Evolutionary conservation across 1,284 basidiomycete genomes (phyloP), one percentile per base, ranked within the genome.

Genomic region (Pterulicium gracile): DNA sequence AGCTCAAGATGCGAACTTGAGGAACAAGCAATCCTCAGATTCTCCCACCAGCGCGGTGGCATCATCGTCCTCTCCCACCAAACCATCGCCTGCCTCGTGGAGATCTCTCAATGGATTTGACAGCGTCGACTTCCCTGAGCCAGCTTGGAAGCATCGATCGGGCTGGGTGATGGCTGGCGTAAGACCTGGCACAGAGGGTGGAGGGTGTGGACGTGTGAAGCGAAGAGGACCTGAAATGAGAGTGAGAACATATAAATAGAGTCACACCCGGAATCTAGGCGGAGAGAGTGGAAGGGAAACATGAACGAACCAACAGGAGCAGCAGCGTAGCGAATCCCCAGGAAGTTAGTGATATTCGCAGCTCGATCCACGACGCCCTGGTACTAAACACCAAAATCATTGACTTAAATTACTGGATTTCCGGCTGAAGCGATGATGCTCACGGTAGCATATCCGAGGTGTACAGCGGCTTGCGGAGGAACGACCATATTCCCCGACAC

Each of bases 21-120:
- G 44, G 45, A 61, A 61, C 3, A 64, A 47, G 41, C 63, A 63
- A 24, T 64, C 62, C 43, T 64, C 60, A 10, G 55, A 53, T 13
- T 21, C 32, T 21, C 27, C 42, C 20, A 32, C 42, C 20, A 32
- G 7, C 40, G 24, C 23, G 3, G 14, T 32, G 4, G 42, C 24
- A 19, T 48, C 36, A 39, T 15, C 5, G 7, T 39, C 36, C 5
- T 21, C 32, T 21, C 27, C 42, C 20, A 32, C 43, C 15, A 21
- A 12, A 34, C 20, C 23, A 3, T 14, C 23, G 4, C 35, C 24
- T 22, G 46, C 36, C n/a, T 15, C 5, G 7, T 39, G n/a, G 4
- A 43, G 22, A 12, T 40, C 40, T 23, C 15, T 12, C 35, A 51
- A 45, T n/a, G 50, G 50, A n/a, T 47, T 49, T 1, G 48, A 52